Base-by-base conservation (phyloP, 257 asterid species). In the Primulina eburnea region DNA sequence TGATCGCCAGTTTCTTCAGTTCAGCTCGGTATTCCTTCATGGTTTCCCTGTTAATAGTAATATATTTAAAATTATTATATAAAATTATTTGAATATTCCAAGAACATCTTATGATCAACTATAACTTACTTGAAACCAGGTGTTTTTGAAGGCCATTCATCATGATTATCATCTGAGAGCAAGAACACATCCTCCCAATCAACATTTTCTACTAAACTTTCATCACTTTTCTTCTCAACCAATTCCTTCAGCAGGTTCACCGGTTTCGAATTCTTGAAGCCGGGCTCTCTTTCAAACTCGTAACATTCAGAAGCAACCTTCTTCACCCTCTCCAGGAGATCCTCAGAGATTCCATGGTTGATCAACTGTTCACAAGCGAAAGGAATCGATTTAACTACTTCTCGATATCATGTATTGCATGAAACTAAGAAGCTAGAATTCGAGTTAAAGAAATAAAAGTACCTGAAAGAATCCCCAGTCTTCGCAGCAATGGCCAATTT, bases 121-220 rank as follows among this genome's bases (percentile, higher is more conserved):
- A 37, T 38, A 64, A 1, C 75, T 74, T 72, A 90, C 95, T 75
- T 82, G 87, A 90, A 90, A 47, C 73, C 50, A 26, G 74, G 62
- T 20, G 87, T 80, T 5, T 82, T 73, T 0, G 91, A 74, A 4
- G 95, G 90, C 97, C 93, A 88, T 1, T 86, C 88, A 18, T 56
- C 16, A 62, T 33, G 43, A 75, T 88, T 88, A 0, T 83, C 81
- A 62, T 90, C 92, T 0, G 87, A 68, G 69, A 90, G 92, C 70
- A 88, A 76, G 74, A 88, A 83, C 14, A 90, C 97, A 73, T 90
- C 97, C 47, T 88, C 92, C 92, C 95, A 88, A 61, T 88, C 95
- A 33, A 82, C 71, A 61, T 71, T 74, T 32, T 82, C 83, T 0
- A 86, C 38, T 62, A 50, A 50, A 50, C 11, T 82, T 6, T 64